Base-by-base conservation (phyloP, 2,329 filamentous ascomycete genomes). In the Botrytis cinerea region DNA sequence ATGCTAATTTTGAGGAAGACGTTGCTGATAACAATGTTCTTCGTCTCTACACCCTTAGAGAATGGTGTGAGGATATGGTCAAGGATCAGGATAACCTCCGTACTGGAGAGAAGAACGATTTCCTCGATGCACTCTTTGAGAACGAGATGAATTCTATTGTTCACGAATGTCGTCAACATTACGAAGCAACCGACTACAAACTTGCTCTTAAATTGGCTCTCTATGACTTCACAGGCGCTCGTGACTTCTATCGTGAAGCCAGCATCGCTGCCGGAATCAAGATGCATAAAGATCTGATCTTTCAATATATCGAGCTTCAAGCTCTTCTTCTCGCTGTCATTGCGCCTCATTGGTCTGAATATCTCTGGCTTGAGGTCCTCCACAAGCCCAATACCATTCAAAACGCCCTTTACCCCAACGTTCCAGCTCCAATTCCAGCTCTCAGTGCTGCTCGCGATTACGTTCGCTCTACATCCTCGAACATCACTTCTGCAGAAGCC, bases 1-100 rank as follows among this genome's bases (percentile, higher is more conserved):
- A 99, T 83, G 95, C 95, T 79, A 99, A 99, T 86, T 97, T 99
- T 77, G 96, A 98, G 80, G 96, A 99, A 85, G 90, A 92, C 72
- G 94, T 98, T 57, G 96, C 96, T 59, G 96, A 98, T 83, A 93
- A 91, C 81, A 95, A 91, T 80, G 97, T 98, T 79, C 87, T 98
- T 75, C 91, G 94, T 80, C 88, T 98, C 70, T 95, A 90, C 81
- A 89, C 86, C 80, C 86, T 97, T 71, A 91, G 93, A 81, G 93
- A 97, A 82, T 98, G 95, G 95, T 95, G 93, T 76, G 94, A 98
- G 83, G 93, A 97, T 80, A 88, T 93, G 80, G 84, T 92, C 73
- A 89, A 90, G 78, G 91, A 95, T 74, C 86, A 92, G 79, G 83
- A 85, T 35, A 87, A 88, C 73, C 90, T 97, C 80, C 91, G 95